Conservation (phyloP, 495 filamentous ascomycete genomes). For the Margaritispora aquatica region DNA sequence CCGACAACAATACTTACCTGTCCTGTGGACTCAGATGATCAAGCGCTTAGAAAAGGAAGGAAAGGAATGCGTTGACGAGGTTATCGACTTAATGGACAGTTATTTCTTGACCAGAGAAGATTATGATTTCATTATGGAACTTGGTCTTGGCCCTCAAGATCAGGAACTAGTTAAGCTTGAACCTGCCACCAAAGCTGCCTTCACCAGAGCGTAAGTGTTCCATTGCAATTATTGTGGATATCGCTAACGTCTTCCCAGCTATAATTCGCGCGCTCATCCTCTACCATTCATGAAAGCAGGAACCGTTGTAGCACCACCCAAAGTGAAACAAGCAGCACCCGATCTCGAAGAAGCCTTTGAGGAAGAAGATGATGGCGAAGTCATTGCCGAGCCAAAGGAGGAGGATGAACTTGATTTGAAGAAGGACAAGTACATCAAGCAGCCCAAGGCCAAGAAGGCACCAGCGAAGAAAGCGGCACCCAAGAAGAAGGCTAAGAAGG, state of each 20-base stretch:
- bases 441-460: constrained; percentile 58
- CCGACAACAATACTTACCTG: constrained; percentile 86
- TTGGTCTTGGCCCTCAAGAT: constrained; percentile 80
- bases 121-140: constrained; percentile 85
- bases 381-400: constrained; percentile 51
- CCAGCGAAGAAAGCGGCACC: constrained; percentile 40
- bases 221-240: not conserved
- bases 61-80: constrained; percentile 64
- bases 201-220: constrained; percentile 67
- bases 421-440: constrained; percentile 95
- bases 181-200: constrained; percentile 76
- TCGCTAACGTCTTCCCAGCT: constrained; percentile 32
- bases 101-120: constrained; percentile 97
- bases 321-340: constrained; percentile 68
- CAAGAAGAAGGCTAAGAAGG: constrained; percentile 57
- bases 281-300: constrained; percentile 94
- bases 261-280: constrained; percentile 82
- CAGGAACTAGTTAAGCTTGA: constrained; percentile 71
- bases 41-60: constrained; percentile 63
- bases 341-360: constrained; percentile 96
- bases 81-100: constrained; percentile 75
- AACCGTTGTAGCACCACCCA: constrained; percentile 62
- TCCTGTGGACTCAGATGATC: constrained; percentile 79
- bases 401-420: constrained; percentile 69
- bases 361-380: constrained; percentile 71